A percentile compares a stretch with the other conserved stretches of the same genome.
Conservation (phyloP, 2,329 filamentous ascomycete species). For the Fusarium oligoseptatum region DNA sequence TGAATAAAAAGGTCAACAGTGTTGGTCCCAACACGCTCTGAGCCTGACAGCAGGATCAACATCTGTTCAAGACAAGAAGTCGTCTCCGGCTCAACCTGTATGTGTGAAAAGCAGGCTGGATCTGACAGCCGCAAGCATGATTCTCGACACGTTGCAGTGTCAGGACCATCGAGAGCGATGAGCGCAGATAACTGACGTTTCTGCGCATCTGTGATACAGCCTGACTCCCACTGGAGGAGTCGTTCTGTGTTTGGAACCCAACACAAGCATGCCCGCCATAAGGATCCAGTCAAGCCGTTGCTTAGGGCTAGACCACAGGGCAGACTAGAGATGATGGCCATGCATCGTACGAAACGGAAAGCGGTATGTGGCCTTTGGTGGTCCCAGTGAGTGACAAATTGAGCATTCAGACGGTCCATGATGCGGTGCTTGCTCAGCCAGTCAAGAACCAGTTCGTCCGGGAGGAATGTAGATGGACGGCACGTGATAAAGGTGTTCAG, state of each 20-base stretch:
- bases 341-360: background rate
- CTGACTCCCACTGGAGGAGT: background rate
- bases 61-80: background rate
- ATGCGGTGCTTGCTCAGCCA: background rate
- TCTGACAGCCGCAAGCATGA: slow-evolving; percentile 1
- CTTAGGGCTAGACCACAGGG: background rate
- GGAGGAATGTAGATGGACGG: background rate
- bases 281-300: background rate
- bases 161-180: background rate
- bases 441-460: background rate
- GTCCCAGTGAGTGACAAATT: background rate
- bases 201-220: background rate
- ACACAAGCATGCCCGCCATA: background rate
- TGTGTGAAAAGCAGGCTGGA: background rate
- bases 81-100: background rate
- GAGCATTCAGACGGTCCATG: background rate
- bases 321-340: background rate
- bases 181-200: background rate
- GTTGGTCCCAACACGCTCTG: slow-evolving; percentile 1
- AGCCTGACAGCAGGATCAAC: background rate
- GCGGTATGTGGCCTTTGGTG: background rate
- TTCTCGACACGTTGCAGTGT: background rate
- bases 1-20: background rate
- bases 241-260: background rate
- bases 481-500: background rate